phyloP scores from a whole-genome alignment of 495 filamentous ascomycete genomes.

The Trichoderma erinaceum region DNA sequence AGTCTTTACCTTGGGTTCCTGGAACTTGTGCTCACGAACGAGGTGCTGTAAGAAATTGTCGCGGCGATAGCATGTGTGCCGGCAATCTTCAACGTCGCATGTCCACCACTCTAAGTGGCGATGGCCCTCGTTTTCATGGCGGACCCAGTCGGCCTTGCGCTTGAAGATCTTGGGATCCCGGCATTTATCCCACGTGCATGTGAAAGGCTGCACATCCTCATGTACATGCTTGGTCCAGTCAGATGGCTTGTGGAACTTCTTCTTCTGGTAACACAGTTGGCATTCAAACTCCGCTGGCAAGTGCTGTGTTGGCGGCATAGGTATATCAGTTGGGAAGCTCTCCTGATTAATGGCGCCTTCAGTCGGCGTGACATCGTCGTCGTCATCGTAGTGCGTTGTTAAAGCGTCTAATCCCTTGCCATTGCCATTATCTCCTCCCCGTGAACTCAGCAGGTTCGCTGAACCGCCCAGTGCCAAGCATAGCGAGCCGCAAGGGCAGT shows the following conservation, averaged over 20 bases:
- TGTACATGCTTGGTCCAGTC: slow-evolving; percentile 99
- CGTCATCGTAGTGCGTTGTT: slow-evolving; percentile 44
- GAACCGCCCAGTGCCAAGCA: slow-evolving; percentile 62
- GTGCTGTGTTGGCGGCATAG: slow-evolving; percentile 68
- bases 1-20: slow-evolving; percentile 65
- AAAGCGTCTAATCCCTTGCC: slow-evolving; percentile 30
- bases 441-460: slow-evolving; percentile 37
- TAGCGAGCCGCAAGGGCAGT: slow-evolving; percentile 54
- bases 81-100: slow-evolving; percentile 75
- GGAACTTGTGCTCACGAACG: slow-evolving; percentile 85
- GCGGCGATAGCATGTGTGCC: slow-evolving; percentile 79
- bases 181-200: slow-evolving; percentile 83
- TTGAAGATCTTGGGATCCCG: slow-evolving; percentile 92
- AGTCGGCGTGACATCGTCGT: slow-evolving; percentile 56
- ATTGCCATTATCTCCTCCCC: slow-evolving; percentile 20
- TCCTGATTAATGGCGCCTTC: slow-evolving; percentile 63
- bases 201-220: slow-evolving; percentile 93
- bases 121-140: slow-evolving; percentile 92
- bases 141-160: slow-evolving; percentile 94
- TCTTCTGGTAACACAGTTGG: slow-evolving; percentile 80
- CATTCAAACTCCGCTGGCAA: slow-evolving; percentile 92
- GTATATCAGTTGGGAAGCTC: slow-evolving; percentile 73
- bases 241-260: slow-evolving; percentile 88
- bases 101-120: slow-evolving; percentile 91
- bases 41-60: slow-evolving; percentile 96